A percentile compares a stretch with the other conserved stretches of the same genome.
Evolutionary conservation across 2,329 filamentous ascomycete genomes (phyloP).

Genomic region (Aureobasidium sp.): DNA sequence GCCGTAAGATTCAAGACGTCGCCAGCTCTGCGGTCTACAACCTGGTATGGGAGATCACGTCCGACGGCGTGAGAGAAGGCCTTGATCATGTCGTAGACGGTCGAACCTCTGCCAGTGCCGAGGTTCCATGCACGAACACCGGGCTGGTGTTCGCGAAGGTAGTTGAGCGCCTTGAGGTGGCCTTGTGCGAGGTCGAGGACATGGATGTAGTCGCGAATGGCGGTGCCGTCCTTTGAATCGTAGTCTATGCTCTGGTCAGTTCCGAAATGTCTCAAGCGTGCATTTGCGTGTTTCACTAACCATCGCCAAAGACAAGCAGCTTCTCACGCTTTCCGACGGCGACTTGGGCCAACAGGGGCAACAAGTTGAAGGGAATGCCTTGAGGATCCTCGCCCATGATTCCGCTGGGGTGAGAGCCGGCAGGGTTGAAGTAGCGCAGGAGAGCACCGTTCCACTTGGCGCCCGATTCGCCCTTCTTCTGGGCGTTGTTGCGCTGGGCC

Average conservation of each 20-base stretch:
- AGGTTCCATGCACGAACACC: slow-evolving; percentile 95
- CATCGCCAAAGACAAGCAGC: slow-evolving; percentile 87
- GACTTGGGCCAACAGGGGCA: slow-evolving; percentile 90
- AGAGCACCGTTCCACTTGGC: slow-evolving; percentile 89
- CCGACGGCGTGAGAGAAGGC: slow-evolving; percentile 86
- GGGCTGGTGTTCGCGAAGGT: slow-evolving; percentile 74
- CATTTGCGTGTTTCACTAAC: slow-evolving; percentile 44
- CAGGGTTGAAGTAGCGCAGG: slow-evolving; percentile 96
- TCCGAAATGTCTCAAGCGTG: not conserved
- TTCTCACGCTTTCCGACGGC: slow-evolving; percentile 93
- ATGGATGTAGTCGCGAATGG: slow-evolving; percentile 97
- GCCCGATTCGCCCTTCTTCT: slow-evolving; percentile 69
- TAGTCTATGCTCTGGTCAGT: slow-evolving; percentile 59
- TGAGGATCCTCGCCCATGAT: slow-evolving; percentile 98
- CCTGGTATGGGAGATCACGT: slow-evolving; percentile 76
- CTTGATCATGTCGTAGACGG: slow-evolving; percentile 95
- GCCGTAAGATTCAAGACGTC: slow-evolving; percentile 94
- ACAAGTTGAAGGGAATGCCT: slow-evolving; percentile 89
- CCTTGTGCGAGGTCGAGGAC: slow-evolving; percentile 82
- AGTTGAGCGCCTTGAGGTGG: slow-evolving; percentile 82
- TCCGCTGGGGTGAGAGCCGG: slow-evolving; percentile 86
- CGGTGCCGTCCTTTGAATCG: slow-evolving; percentile 78
- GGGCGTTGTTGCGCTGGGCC: slow-evolving; percentile 73
- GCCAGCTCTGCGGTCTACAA: slow-evolving; percentile 72
- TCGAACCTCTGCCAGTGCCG: slow-evolving; percentile 88